Conservation (phyloP, 106 monocot species). For the Dendrobium catenatum region DNA sequence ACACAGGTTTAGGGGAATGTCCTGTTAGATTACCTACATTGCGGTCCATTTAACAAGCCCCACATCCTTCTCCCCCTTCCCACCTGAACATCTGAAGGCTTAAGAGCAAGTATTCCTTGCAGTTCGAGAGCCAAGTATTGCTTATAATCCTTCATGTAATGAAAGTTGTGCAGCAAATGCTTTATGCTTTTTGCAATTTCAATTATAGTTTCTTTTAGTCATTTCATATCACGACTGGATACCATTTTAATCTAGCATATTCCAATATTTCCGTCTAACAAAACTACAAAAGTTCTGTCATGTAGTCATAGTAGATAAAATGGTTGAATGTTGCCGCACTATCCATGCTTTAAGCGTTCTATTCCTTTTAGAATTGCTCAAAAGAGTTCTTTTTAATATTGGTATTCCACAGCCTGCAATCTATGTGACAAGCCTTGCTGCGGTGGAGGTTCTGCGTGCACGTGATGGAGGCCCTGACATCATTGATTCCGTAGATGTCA, state of each 20-base stretch:
- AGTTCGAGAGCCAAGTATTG: background rate
- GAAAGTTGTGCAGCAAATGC: background rate
- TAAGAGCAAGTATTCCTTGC: background rate
- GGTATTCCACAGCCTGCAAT: slow-evolving; percentile 70
- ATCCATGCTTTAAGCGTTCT: background rate
- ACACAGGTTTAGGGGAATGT: background rate
- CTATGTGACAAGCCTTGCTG: slow-evolving; percentile 93
- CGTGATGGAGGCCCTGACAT: slow-evolving; percentile 79
- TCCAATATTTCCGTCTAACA: background rate
- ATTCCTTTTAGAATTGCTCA: background rate
- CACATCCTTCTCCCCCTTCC: background rate
- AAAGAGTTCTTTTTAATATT: background rate
- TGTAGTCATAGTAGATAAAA: background rate
- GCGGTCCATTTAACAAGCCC: background rate
- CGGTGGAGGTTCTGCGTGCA: slow-evolving; percentile 75
- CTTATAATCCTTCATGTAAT: background rate
- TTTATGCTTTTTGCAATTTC: background rate
- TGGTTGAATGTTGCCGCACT: background rate
- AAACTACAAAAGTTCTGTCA: background rate
- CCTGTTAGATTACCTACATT: background rate
- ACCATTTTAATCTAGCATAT: background rate
- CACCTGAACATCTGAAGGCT: too few species aligned
- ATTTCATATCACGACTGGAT: background rate
- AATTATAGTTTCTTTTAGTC: background rate
- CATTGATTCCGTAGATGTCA: slow-evolving; percentile 90